These are phyloP conservation scores for Alternaria panax DNA, from an alignment of 2,329 filamentous ascomycete species.

Conservation along the genomic window DNA sequence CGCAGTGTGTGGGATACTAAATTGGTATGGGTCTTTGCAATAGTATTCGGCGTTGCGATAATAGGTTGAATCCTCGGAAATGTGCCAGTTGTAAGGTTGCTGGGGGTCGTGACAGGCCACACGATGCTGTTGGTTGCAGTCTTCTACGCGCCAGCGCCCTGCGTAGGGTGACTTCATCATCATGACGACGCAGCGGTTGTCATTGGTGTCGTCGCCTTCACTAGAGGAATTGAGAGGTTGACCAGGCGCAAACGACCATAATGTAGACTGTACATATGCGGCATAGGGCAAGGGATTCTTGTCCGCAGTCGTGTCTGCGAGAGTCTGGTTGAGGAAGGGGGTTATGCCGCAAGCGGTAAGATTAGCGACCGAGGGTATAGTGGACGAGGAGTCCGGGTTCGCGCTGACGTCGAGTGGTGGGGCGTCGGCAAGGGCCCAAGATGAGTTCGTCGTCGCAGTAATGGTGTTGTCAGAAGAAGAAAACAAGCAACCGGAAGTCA, in stretches of 20 bases:
- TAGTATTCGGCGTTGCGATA: constrained; percentile 55
- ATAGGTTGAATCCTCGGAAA: constrained; percentile 54
- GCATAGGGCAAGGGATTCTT: constrained; percentile 58
- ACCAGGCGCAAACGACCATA: constrained; percentile 67
- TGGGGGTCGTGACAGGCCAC: constrained; percentile 64
- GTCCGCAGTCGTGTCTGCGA: constrained; percentile 61
- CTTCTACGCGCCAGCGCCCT: constrained; percentile 65
- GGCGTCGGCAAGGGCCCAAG: constrained; percentile 41
- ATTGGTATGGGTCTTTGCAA: constrained; percentile 60
- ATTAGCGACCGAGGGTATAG: constrained; percentile 44
- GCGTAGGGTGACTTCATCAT: constrained; percentile 54
- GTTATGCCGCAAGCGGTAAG: constrained; percentile 67
- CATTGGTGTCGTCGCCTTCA: constrained; percentile 26
- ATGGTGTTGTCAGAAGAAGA: constrained; percentile 51
- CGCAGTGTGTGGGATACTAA: constrained; percentile 66
- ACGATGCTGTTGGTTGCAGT: constrained; percentile 61
- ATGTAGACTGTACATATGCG: constrained; percentile 58
- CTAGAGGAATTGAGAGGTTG: constrained; percentile 61
- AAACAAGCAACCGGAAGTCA: constrained; percentile 64
- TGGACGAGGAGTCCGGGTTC: constrained; percentile 32
- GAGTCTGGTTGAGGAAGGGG: constrained; percentile 64
- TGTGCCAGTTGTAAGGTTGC: constrained; percentile 65
- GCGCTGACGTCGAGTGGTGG: constrained; percentile 26
- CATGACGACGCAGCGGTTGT: constrained; percentile 64
- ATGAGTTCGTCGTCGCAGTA: constrained; percentile 59